Conservation (phyloP, 2,329 filamentous ascomycete genomes). For the Aspergillus melleus region DNA sequence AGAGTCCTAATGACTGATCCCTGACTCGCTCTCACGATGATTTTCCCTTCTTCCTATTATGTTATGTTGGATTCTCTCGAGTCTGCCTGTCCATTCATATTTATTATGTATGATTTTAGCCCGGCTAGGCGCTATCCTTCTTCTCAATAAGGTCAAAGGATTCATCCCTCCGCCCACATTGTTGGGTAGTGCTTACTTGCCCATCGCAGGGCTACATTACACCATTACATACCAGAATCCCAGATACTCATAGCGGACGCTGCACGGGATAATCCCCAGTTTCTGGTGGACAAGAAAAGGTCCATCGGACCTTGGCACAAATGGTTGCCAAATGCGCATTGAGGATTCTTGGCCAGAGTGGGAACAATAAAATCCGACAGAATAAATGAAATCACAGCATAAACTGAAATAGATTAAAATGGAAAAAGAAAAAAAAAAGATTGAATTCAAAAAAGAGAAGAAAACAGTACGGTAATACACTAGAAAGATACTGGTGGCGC, state of each 20-base stretch:
- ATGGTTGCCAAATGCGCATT: neutral
- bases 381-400: neutral
- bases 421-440: neutral
- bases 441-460: neutral
- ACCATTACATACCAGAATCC: neutral
- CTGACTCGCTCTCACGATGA: neutral
- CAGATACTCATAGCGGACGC: neutral
- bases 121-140: neutral
- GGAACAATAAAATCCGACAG: neutral
- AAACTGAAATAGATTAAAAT: neutral
- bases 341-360: neutral
- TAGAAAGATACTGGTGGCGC: conserved; percentile 30
- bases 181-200: neutral
- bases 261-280: neutral
- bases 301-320: neutral
- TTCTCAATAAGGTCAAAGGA: neutral
- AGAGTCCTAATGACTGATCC: no score
- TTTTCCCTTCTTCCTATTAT: no score
- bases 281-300: neutral
- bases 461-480: conserved; percentile 15
- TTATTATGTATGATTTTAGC: neutral
- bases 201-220: neutral
- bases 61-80: neutral
- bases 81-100: no score
- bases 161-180: neutral